Evolutionary conservation across 192 early-diverging fungal species (phyloP).

Genomic region (Backusella macrospora): DNA sequence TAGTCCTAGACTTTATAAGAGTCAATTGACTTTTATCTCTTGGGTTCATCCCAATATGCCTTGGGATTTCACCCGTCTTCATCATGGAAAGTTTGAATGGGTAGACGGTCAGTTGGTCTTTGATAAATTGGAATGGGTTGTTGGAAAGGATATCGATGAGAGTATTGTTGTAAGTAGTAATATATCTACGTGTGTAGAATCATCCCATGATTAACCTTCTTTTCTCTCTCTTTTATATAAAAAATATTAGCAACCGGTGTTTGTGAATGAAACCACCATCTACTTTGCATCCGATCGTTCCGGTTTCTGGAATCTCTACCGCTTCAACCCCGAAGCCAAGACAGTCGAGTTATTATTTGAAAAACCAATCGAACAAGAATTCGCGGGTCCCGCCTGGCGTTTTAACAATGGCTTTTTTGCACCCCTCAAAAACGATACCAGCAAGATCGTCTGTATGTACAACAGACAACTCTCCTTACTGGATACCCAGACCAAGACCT

Average conservation of each 20-base stretch:
- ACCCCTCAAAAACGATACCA: constrained; percentile 29
- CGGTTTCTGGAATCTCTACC: constrained; percentile 76
- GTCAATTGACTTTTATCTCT: constrained; percentile 60
- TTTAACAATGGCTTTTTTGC: constrained; percentile 30
- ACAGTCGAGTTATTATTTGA: constrained; percentile 43
- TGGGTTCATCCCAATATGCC: constrained; percentile 83
- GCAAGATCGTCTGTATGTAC: constrained; percentile 44
- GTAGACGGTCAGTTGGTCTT: neutral
- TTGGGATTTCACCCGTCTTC: constrained; percentile 72
- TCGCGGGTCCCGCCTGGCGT: constrained; percentile 60
- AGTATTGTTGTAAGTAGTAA: constrained; percentile 39
- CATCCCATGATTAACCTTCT: neutral
- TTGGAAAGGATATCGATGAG: constrained; percentile 43
- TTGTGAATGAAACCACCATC: constrained; percentile 56
- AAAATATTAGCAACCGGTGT: constrained; percentile 59
- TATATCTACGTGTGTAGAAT: too few species aligned
- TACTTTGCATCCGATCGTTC: constrained; percentile 70
- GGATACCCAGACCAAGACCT: constrained; percentile 23
- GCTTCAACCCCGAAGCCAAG: constrained; percentile 32
- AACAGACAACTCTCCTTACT: constrained; percentile 31
- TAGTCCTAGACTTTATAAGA: constrained; percentile 56
- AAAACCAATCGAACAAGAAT: constrained; percentile 61
- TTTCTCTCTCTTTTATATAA: neutral
- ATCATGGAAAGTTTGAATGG: constrained; percentile 44
- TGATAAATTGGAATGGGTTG: constrained; percentile 31